phyloP scores from a whole-genome alignment of 1,284 basidiomycete genomes.

The Schizophyllum commune region DNA sequence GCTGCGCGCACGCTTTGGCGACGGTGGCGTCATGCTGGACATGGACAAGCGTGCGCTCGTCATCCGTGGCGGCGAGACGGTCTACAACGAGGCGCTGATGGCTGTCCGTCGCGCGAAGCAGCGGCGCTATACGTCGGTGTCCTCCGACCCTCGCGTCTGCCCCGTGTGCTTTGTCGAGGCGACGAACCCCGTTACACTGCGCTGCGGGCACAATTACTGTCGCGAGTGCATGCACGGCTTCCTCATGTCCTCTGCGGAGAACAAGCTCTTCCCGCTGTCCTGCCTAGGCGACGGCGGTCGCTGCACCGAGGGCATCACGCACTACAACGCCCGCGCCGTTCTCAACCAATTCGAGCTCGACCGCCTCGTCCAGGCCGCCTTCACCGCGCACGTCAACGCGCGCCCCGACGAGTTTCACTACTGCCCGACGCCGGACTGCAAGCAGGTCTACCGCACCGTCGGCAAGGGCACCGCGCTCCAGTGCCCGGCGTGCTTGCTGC shows the following conservation, averaged over 20 bases:
- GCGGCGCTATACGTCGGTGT: conserved; percentile 18
- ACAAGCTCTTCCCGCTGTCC: conserved; percentile 54
- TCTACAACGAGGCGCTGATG: conserved; percentile 28
- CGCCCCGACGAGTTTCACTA: conserved; percentile 55
- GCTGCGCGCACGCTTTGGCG: conserved; percentile 27
- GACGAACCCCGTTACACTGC: conserved; percentile 39
- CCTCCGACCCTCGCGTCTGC: conserved; percentile 28
- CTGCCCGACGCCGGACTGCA: conserved; percentile 70
- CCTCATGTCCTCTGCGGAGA: conserved; percentile 45
- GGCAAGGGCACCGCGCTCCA: conserved; percentile 46
- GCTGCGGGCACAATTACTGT: conserved; percentile 63
- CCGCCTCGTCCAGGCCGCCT: conserved; percentile 45
- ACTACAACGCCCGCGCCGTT: conserved; percentile 38
- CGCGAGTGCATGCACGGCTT: conserved; percentile 47
- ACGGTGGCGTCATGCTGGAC: conserved; percentile 32
- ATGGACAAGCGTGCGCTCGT: conserved; percentile 21
- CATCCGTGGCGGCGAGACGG: conserved; percentile 26
- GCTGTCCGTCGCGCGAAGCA: conserved; percentile 25
- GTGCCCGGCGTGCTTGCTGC: conserved; percentile 62
- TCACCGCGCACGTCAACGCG: conserved; percentile 46
- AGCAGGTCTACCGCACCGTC: conserved; percentile 54
- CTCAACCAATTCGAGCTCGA: conserved; percentile 45
- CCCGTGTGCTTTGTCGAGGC: conserved; percentile 44
- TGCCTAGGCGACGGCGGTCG: conserved; percentile 56
- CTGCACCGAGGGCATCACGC: conserved; percentile 46